These are phyloP conservation scores for Allodekkera sacchari DNA, from an alignment of 805 yeast genomes.

Conservation along the genomic window DNA sequence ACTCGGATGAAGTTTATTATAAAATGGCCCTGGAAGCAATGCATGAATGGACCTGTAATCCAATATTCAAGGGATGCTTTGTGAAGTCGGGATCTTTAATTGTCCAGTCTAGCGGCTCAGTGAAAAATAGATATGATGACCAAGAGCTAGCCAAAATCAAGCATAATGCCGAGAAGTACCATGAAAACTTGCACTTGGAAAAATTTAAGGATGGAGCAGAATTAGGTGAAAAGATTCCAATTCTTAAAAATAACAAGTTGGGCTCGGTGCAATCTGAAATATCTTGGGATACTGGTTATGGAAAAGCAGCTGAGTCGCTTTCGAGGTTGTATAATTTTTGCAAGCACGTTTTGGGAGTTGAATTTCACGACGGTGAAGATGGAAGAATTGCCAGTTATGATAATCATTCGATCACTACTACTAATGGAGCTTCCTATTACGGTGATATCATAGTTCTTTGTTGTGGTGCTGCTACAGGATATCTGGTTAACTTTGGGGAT, in stretches of 20 bases:
- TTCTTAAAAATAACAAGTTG: constrained; percentile 10
- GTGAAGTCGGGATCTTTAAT: constrained; percentile 27
- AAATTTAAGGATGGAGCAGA: constrained; percentile 22
- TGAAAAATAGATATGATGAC: background rate
- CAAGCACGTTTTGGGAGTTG: constrained; percentile 23
- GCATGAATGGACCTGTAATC: constrained; percentile 24
- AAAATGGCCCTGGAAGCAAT: constrained; percentile 33
- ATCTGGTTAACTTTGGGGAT: background rate
- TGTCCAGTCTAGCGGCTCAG: constrained; percentile 1
- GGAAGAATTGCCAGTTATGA: constrained; percentile 13
- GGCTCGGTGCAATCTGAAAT: constrained; percentile 5
- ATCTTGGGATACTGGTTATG: constrained; percentile 27
- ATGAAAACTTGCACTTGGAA: background rate
- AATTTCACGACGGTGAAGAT: constrained; percentile 25
- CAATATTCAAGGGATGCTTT: constrained; percentile 21
- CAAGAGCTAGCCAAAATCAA: background rate
- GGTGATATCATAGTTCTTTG: background rate
- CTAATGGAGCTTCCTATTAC: background rate
- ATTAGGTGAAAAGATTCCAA: constrained; percentile 17
- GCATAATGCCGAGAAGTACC: background rate
- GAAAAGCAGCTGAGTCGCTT: constrained; percentile 36
- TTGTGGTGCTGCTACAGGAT: constrained; percentile 1
- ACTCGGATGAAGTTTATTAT: constrained; percentile 30
- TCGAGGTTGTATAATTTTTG: constrained; percentile 27
- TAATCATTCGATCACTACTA: background rate